These are phyloP conservation scores for Trypanosoma scelopori DNA, from an alignment of 208 protist genomes.

Conservation along the genomic window DNA sequence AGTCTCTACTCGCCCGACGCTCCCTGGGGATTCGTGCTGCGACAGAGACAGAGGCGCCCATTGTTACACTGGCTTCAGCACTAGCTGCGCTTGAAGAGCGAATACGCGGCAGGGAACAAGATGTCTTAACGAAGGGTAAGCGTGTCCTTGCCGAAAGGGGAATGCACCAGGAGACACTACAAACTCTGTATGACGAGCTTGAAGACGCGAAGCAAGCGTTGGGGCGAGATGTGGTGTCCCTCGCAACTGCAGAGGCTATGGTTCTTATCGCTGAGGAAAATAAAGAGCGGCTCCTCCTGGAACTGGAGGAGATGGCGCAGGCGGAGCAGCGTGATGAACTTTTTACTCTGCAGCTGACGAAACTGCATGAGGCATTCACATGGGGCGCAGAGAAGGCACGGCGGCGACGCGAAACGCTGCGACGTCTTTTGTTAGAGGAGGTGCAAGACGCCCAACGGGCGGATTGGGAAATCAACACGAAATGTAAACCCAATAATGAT, in stretches of 20 bases:
- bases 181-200: background rate
- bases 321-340: background rate
- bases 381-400: background rate
- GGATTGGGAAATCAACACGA: background rate
- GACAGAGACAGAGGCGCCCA: background rate
- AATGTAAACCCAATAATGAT: background rate
- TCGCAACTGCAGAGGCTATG: background rate
- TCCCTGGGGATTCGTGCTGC: background rate
- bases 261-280: conserved; percentile 3
- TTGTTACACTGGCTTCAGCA: background rate
- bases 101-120: conserved; percentile 11
- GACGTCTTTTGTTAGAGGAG: background rate
- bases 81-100: background rate
- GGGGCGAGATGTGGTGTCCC: background rate
- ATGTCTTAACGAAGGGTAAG: background rate
- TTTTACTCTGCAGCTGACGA: background rate
- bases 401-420: background rate
- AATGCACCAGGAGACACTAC: background rate
- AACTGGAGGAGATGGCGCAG: conserved; percentile 5
- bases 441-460: background rate
- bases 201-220: background rate
- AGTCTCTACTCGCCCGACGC: background rate
- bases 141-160: background rate
- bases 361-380: background rate
- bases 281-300: background rate